These are phyloP conservation scores for Lolium multiflorum DNA, from an alignment of 176 grass and related monocot species.

Conservation along the genomic window DNA sequence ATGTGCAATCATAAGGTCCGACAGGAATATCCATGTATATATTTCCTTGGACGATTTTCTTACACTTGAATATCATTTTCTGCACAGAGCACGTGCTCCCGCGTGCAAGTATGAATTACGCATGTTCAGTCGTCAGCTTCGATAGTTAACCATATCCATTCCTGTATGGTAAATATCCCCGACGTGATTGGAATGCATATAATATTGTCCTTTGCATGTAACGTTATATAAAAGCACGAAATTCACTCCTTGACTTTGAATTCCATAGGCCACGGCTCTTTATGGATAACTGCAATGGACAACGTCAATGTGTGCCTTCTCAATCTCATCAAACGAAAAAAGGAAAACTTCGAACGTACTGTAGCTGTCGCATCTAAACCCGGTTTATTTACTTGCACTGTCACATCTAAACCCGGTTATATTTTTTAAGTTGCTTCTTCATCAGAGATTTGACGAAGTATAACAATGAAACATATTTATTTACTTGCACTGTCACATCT, in stretches of 20 bases:
- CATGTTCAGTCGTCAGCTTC: not conserved
- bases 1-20: not conserved
- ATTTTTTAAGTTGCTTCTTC: not conserved
- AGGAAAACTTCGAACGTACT: not conserved
- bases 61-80: not conserved
- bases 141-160: conserved; percentile 7
- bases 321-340: not conserved
- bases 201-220: not conserved
- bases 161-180: not conserved
- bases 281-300: not conserved
- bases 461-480: not conserved
- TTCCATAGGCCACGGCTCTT: not conserved
- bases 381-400: conserved; percentile 38
- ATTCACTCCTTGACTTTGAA: conserved; percentile 13
- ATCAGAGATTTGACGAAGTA: not conserved
- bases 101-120: not conserved
- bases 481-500: conserved; percentile 28
- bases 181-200: not conserved
- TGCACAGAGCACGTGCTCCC: not conserved
- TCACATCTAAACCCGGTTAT: not conserved
- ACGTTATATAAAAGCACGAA: not conserved
- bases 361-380: too few relatives aligned
- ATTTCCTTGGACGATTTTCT: not conserved
- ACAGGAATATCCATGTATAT: not conserved
- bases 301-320: not conserved